These are phyloP conservation scores for Echeveria elegans DNA, from an alignment of 164 flowering plant genomes.

Conservation along the genomic window DNA sequence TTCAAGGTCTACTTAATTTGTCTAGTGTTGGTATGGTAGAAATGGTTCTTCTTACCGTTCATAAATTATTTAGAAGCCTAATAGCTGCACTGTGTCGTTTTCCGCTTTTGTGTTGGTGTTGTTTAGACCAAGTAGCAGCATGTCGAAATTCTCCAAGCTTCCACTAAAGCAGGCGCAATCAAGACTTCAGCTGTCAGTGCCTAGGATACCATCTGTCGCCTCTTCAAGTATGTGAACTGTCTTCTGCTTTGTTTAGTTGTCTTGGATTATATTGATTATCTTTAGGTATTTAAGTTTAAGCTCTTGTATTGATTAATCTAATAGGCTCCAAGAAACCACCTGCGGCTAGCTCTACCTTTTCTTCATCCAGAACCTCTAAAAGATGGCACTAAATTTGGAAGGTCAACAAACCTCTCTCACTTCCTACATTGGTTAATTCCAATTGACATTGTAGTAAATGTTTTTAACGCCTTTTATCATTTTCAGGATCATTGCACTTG, in stretches of 20 bases:
- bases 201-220: slow-evolving; percentile 25
- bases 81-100: too few relatives aligned
- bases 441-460: neutral
- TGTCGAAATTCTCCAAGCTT: slow-evolving; percentile 27
- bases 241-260: neutral
- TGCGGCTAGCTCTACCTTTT: slow-evolving; percentile 21
- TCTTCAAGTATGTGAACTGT: slow-evolving; percentile 26
- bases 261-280: neutral
- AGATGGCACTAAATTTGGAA: slow-evolving; percentile 24
- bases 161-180: slow-evolving; percentile 21
- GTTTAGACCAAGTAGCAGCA: slow-evolving; percentile 21
- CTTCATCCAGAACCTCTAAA: slow-evolving; percentile 25
- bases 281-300: neutral
- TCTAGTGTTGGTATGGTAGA: neutral
- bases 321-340: slow-evolving; percentile 34
- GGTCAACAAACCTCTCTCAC: neutral
- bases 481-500: neutral
- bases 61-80: neutral
- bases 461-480: neutral
- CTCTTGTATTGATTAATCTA: neutral
- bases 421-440: neutral
- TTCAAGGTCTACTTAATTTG: too few relatives aligned
- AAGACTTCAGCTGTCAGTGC: slow-evolving; percentile 26
- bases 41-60: neutral
- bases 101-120: neutral